A percentile compares a stretch with the other conserved stretches of the same genome.
Conservation (phyloP, 805 yeast genomes). For the Clavispora asparagi region DNA sequence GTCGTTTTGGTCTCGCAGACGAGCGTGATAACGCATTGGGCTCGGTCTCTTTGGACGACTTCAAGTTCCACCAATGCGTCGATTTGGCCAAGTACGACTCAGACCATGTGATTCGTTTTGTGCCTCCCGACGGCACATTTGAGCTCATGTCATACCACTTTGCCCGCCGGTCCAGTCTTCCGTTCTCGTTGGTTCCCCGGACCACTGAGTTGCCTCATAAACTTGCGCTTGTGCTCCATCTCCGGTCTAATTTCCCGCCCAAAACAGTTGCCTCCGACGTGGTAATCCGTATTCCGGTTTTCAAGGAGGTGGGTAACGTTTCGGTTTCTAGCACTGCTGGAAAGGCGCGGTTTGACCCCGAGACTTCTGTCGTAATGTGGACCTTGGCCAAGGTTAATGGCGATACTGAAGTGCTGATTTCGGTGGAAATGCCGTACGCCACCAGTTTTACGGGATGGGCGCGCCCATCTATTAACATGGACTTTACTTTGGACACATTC, state of each 20-base stretch:
- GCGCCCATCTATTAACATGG: conserved; percentile 69
- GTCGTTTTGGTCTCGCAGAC: conserved; percentile 75
- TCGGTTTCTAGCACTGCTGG: conserved; percentile 49
- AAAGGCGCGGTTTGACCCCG: conserved; percentile 61
- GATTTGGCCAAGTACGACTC: conserved; percentile 62
- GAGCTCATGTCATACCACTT: conserved; percentile 70
- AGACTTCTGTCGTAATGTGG: conserved; percentile 66
- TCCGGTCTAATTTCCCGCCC: conserved; percentile 57
- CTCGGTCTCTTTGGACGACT: conserved; percentile 59
- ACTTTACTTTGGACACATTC: conserved; percentile 67
- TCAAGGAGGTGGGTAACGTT: conserved; percentile 32
- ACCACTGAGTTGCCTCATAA: conserved; percentile 41
- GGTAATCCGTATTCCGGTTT: conserved; percentile 61
- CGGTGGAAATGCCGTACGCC: conserved; percentile 43
- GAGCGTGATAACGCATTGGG: conserved; percentile 15
- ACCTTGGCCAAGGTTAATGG: conserved; percentile 65
- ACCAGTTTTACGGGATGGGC: conserved; percentile 42
- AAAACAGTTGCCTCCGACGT: conserved; percentile 63
- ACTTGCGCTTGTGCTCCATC: conserved; percentile 52
- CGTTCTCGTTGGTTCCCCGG: conserved; percentile 61
- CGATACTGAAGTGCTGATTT: conserved; percentile 53
- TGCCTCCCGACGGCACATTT: conserved; percentile 86
- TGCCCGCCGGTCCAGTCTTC: conserved; percentile 51
- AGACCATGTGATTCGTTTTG: conserved; percentile 60
- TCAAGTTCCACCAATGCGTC: conserved; percentile 85